Conservation (phyloP, 441 rosid species). For the Euphorbia neoarborescens region DNA sequence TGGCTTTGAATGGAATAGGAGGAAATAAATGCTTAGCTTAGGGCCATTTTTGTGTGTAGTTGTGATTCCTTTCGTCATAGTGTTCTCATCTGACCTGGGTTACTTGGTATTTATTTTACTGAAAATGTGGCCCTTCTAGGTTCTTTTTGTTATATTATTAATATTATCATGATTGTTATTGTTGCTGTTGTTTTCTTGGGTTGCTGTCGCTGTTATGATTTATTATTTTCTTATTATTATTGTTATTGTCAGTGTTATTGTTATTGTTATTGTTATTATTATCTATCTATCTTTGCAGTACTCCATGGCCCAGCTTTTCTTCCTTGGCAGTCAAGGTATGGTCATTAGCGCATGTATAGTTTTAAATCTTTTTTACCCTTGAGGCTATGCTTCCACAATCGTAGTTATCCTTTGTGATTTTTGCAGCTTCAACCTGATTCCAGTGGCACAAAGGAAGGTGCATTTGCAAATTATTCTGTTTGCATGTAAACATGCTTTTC, state of each 20-base stretch:
- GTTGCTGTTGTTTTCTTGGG: too few relatives aligned
- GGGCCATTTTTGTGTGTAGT: not conserved
- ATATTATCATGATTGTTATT: not conserved
- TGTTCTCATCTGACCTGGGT: not conserved
- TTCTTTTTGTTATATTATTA: not conserved
- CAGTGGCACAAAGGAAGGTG: conserved; percentile 33
- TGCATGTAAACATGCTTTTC: not conserved
- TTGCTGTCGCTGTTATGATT: too few relatives aligned
- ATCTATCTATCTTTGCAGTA: conserved; percentile 30
- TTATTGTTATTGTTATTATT: too few relatives aligned
- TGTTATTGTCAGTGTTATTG: too few relatives aligned
- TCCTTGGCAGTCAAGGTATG: conserved; percentile 33
- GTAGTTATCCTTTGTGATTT: conserved; percentile 7
- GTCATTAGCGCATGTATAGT: conserved; percentile 21
- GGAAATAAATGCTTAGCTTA: not conserved
- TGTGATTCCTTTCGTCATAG: not conserved
- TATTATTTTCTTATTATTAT: too few relatives aligned
- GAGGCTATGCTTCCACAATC: not conserved
- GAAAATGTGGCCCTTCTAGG: not conserved
- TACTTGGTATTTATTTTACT: not conserved
- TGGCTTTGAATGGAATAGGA: not conserved
- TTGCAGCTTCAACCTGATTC: conserved; percentile 30
- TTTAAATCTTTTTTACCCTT: not conserved
- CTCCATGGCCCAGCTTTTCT: conserved; percentile 47
- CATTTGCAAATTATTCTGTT: conserved; percentile 8